A percentile compares a stretch with the other conserved stretches of the same genome.
Evolutionary conservation across 768 basidiomycete species (phyloP).

Genomic region (Leccinum disarticulatum): DNA sequence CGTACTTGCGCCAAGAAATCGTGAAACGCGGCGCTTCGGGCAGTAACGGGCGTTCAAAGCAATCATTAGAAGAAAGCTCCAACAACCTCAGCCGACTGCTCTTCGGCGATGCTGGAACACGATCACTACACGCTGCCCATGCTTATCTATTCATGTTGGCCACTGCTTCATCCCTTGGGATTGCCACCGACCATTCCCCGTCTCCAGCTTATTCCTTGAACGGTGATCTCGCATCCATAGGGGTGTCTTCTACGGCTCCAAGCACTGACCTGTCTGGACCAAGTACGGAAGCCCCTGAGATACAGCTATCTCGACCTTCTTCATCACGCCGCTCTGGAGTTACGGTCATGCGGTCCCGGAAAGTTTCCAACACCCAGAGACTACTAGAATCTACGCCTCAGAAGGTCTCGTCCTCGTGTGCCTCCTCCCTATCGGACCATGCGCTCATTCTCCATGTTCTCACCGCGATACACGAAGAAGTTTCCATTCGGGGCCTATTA

Average conservation of each 20-base stretch:
- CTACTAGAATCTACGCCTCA: constrained; percentile 50
- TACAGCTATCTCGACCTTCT: constrained; percentile 33
- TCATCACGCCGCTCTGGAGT: constrained; percentile 50
- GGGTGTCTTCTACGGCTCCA: constrained; percentile 31
- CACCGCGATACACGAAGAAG: constrained; percentile 60
- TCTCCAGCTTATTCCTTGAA: constrained; percentile 41
- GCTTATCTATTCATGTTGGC: constrained; percentile 81
- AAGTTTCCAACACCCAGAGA: constrained; percentile 53
- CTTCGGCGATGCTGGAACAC: constrained; percentile 58
- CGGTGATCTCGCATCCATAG: constrained; percentile 30
- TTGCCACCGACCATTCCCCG: constrained; percentile 39
- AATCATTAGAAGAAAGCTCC: constrained; percentile 47
- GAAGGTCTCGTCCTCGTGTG: constrained; percentile 41
- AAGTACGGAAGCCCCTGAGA: constrained; percentile 14
- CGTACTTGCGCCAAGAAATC: constrained; percentile 78
- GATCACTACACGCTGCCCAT: constrained; percentile 78
- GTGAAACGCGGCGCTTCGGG: constrained; percentile 52
- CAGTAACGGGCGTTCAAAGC: constrained; percentile 45
- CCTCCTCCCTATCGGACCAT: constrained; percentile 75
- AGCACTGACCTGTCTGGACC: constrained; percentile 33
- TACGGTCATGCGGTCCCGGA: constrained; percentile 53
- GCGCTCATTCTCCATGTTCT: constrained; percentile 68
- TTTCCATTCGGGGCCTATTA: constrained; percentile 72
- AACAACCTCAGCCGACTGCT: constrained; percentile 49
- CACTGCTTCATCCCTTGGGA: constrained; percentile 63